Evolutionary conservation across 1,139 yeast species (phyloP).

Genomic region (Hansenula lynferdii): DNA sequence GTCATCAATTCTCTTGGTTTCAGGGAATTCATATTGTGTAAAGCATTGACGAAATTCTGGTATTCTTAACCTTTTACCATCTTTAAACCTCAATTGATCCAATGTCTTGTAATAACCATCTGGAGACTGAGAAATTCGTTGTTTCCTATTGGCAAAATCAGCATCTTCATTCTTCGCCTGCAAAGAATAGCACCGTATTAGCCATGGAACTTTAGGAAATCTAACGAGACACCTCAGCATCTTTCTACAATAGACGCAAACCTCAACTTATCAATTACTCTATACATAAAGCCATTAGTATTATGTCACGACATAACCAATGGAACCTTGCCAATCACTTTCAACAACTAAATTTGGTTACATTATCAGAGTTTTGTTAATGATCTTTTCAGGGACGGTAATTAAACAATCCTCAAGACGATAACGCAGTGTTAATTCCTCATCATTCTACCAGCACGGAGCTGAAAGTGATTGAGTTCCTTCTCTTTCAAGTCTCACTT

Average conservation of each 20-base stretch:
- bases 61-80: constrained; percentile 20
- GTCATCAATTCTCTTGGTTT: constrained; percentile 20
- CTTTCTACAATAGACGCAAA: too few species aligned
- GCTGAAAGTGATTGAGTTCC: too few species aligned
- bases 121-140: constrained; percentile 5
- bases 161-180: constrained; percentile 26
- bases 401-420: constrained; percentile 27
- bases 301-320: too few species aligned
- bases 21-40: constrained; percentile 16
- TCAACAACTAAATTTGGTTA: too few species aligned
- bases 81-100: constrained; percentile 3
- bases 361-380: too few species aligned
- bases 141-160: constrained; percentile 38
- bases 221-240: too few species aligned
- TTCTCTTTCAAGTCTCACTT: too few species aligned
- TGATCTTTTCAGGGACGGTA: constrained; percentile 24
- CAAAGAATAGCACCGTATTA: constrained; percentile 11
- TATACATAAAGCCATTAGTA: too few species aligned
- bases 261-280: too few species aligned
- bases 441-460: constrained; percentile 8
- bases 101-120: constrained; percentile 18
- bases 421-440: constrained; percentile 25
- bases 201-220: too few species aligned
- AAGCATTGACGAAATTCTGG: constrained; percentile 28
- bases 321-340: too few species aligned